Percentiles rank a stretch among this genome's conserved stretches.
Evolutionary conservation across 1,139 yeast genomes (phyloP).

Genomic region (Geotrichum australiense): DNA sequence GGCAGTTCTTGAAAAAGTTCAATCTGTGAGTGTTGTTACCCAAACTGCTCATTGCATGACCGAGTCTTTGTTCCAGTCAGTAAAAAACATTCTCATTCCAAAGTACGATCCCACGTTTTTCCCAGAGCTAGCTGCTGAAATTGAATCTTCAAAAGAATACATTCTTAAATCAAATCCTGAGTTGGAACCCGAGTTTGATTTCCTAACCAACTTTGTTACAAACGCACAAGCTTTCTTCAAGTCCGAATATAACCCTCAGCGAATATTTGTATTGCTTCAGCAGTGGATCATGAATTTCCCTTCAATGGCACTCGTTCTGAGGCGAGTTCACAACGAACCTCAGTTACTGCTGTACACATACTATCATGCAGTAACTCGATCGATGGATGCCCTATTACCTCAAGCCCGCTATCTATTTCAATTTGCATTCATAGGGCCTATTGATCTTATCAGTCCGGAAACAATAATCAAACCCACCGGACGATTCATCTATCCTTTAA

Average conservation of each 20-base stretch:
- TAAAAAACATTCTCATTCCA: conserved; percentile 35
- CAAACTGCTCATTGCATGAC: conserved; percentile 30
- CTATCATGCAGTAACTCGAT: conserved; percentile 33
- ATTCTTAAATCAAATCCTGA: conserved; percentile 1
- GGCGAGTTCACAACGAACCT: conserved; percentile 11
- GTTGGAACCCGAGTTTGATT: conserved; percentile 21
- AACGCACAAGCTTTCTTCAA: conserved; percentile 22
- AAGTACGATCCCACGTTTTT: conserved; percentile 34
- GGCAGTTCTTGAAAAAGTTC: conserved; percentile 29
- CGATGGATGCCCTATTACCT: conserved; percentile 35
- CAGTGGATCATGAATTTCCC: conserved; percentile 31
- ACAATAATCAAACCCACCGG: conserved; percentile 18
- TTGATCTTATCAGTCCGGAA: conserved; percentile 22
- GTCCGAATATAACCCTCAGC: conserved; percentile 3
- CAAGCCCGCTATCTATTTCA: conserved; percentile 37
- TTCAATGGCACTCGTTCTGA: conserved; percentile 22
- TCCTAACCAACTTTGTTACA: conserved; percentile 21
- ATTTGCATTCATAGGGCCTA: conserved; percentile 36
- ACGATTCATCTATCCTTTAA: conserved; percentile 31
- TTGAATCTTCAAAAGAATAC: conserved; percentile 22
- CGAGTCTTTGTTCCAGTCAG: conserved; percentile 30
- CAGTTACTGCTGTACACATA: conserved; percentile 30
- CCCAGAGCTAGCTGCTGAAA: conserved; percentile 28
- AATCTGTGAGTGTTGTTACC: conserved; percentile 24
- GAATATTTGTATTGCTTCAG: conserved; percentile 25